A percentile compares a stretch with the other conserved stretches of the same genome.
Conservation (phyloP, 805 yeast species). For the Saccharomycopsis synnaedendra region DNA sequence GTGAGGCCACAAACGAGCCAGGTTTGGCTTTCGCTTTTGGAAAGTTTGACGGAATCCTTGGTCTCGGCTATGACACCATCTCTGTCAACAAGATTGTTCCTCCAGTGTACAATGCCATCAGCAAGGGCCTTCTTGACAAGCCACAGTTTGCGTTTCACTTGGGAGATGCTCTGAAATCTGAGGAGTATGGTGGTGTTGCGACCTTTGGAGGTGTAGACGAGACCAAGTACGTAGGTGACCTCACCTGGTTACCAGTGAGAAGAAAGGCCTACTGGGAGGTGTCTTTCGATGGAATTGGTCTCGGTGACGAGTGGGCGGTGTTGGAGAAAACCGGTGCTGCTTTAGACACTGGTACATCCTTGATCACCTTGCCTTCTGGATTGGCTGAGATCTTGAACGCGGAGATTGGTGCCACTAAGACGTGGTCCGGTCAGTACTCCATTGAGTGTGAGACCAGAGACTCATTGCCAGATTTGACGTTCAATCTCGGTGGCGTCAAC, state of each 20-base stretch:
- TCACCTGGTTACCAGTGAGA: conserved; percentile 95
- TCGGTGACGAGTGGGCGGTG: conserved; percentile 86
- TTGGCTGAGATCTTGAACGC: conserved; percentile 91
- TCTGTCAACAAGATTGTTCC: conserved; percentile 86
- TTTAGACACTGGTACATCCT: conserved; percentile 96
- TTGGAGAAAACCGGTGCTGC: conserved; percentile 87
- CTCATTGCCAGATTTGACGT: conserved; percentile 80
- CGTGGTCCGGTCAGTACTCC: conserved; percentile 96
- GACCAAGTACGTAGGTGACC: conserved; percentile 64
- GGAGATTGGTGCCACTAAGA: conserved; percentile 93
- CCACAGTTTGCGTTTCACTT: conserved; percentile 84
- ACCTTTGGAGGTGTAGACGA: conserved; percentile 92
- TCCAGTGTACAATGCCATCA: conserved; percentile 83
- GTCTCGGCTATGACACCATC: conserved; percentile 87
- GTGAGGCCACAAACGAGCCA: conserved; percentile 95
- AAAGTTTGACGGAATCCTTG: conserved; percentile 95
- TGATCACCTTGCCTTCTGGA: conserved; percentile 89
- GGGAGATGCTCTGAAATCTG: conserved; percentile 62
- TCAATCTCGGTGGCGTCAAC: conserved; percentile 82
- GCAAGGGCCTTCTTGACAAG: conserved; percentile 70
- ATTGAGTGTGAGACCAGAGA: conserved; percentile 84
- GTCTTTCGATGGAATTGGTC: conserved; percentile 75
- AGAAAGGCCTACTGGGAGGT: conserved; percentile 99
- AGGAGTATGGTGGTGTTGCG: conserved; percentile 76
- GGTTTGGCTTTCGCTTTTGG: conserved; percentile 98